These are phyloP conservation scores for Kodamaea neixiangensis DNA, from an alignment of 805 yeast genomes.

Conservation along the genomic window DNA sequence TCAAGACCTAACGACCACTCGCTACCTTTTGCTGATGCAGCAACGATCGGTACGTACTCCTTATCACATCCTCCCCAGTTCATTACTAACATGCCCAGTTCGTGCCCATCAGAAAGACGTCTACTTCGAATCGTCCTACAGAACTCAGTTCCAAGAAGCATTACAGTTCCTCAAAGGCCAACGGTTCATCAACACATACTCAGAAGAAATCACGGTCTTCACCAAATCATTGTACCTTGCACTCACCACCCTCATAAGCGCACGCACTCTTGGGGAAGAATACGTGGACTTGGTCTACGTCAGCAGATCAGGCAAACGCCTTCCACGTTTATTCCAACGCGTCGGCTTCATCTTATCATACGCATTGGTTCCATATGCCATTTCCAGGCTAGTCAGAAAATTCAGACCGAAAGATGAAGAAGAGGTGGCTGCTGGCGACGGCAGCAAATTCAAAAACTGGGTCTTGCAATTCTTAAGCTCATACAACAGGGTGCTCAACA, in stretches of 20 bases:
- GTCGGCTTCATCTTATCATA: slow-evolving; percentile 61
- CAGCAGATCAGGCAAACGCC: slow-evolving; percentile 47
- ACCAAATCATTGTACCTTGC: slow-evolving; percentile 66
- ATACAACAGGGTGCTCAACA: slow-evolving; percentile 51
- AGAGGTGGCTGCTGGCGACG: slow-evolving; percentile 7
- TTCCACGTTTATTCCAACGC: slow-evolving; percentile 50
- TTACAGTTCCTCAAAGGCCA: slow-evolving; percentile 59
- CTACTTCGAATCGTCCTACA: slow-evolving; percentile 60
- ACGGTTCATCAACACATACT: slow-evolving; percentile 61
- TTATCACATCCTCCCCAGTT: neutral
- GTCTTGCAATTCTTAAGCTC: slow-evolving; percentile 27
- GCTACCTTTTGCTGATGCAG: slow-evolving; percentile 76
- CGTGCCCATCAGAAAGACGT: slow-evolving; percentile 90
- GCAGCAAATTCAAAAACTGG: slow-evolving; percentile 8
- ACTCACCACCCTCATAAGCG: slow-evolving; percentile 73
- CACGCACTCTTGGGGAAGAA: slow-evolving; percentile 91
- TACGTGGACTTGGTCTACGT: slow-evolving; percentile 82
- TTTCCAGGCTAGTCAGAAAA: slow-evolving; percentile 32
- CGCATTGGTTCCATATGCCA: slow-evolving; percentile 61
- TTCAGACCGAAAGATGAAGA: slow-evolving; percentile 22
- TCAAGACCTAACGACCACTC: neutral
- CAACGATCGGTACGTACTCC: slow-evolving; percentile 66
- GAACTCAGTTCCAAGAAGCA: slow-evolving; percentile 56
- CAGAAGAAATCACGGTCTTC: slow-evolving; percentile 58
- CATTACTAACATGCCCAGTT: slow-evolving; percentile 45